Base-by-base conservation (phyloP, 2,329 filamentous ascomycete species). In the Penicillium polonicum region DNA sequence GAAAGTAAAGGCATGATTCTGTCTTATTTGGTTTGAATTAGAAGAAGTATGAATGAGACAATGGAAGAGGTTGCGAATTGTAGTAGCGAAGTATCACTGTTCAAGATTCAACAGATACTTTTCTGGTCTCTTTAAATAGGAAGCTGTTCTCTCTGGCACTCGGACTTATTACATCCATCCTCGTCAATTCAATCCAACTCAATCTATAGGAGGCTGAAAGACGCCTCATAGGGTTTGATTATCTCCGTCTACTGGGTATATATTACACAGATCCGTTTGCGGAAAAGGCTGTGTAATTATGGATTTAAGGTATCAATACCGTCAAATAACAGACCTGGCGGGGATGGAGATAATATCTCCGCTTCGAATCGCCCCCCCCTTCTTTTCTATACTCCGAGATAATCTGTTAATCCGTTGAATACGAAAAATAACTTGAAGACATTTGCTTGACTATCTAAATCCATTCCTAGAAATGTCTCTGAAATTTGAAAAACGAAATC, bases 401-500 rank as follows among this genome's bases (percentile, higher is more conserved):
- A 15, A 15, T 13, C 5, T 33, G 12, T 33, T 19, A 15, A 25
- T 33, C 19, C 39, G 21, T 27, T 43, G 41, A 27, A 27, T 25
- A n/a, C 23, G 17, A 13, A 44, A 44, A 8, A 29, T 44, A n/a
- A 29, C 2, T 29, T 29, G 0, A 6, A 17, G 31, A n/a, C 8
- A 8, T 12, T 29, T n/a, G 5, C 2, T 57, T 43, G 36, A 54
- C 15, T 19, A n/a, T 8, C 19, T 27, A n/a, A 7, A 6, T 13
- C 1, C 7, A 35, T 48, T 2, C 2, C 3, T 29, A 1, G 25
- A 29, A 27, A 48, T 48, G 45, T 45, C 58, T 19, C 27, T 35
- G 29, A 60, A 48, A 27, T 19, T 60, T 2, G 58, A 58, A 41
- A 60, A 60, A 38, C 50, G 58, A 35, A 60, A 58, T 38, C 38